Evolutionary conservation across 1,139 yeast species (phyloP), one percentile per base, ranked within the genome.

Genomic region (Pichia sp.): DNA sequence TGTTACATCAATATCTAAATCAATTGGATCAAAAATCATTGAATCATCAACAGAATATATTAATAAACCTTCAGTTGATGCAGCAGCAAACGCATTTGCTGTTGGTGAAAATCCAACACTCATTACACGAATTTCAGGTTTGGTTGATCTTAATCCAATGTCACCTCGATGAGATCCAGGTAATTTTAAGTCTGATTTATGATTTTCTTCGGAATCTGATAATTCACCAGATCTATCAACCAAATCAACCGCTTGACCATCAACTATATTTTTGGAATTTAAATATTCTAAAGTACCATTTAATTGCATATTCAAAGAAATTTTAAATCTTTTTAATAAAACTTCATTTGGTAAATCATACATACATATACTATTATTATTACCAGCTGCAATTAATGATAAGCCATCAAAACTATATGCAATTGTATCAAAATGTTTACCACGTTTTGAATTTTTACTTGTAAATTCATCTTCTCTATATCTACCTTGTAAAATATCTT

Each of bases 141-240:
- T 75, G 0, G 77, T 72, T 45, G 78, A 76, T 58, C 97, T 75
- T 20, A 80, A 75, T 27, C 95, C 80, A n/a, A 87, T 77, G 61
- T 89, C 97, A 31, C 96, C 97, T 52, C 89, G 72, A 46, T 74
- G 75, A 0, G 97, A 86, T 2, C 99, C 98, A 0, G 99, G 99
- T 41, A 94, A 69, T 1, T 82, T 67, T 35, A 66, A 64, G 59
- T 89, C 97, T 16, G 81, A 63, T 48, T 96, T 74, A 32, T 55
- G 50, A 34, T 61, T 49, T 55, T 87, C 96, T 59, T 87, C 96
- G 45, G 80, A 64, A 60, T 90, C 97, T 24, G 94, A 84, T 41
- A 81, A 74, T 52, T 90, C 97, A 11, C 96, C 97, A 49, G 79
- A 82, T 38, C 81, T 74, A 61, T 92, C 97, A 42, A 92, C 78